Percentiles rank a stretch among this genome's conserved stretches.
phyloP scores from a whole-genome alignment of 257 asterid species.

The Nicotiana obtusifolia region DNA sequence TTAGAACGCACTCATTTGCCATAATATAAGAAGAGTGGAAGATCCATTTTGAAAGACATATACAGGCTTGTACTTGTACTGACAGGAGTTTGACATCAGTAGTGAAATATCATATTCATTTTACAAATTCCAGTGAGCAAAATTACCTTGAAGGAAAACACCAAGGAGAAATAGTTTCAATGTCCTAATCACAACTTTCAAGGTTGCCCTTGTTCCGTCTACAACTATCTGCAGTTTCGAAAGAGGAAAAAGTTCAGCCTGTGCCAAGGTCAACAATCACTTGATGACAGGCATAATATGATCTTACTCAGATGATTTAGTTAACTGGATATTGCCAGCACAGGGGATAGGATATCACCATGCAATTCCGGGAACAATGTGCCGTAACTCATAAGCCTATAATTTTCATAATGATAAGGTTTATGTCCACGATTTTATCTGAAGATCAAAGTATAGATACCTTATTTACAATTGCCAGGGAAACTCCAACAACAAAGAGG shows the following conservation, averaged over 20 bases:
- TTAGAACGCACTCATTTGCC: background rate
- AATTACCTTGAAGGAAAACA: conserved; percentile 75
- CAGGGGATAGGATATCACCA: background rate
- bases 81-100: background rate
- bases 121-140: background rate
- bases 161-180: conserved; percentile 66
- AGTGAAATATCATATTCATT: background rate
- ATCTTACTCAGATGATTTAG: background rate
- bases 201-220: conserved; percentile 45
- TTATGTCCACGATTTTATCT: background rate
- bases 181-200: conserved; percentile 53
- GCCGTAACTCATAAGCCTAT: background rate
- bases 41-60: background rate
- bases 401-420: background rate
- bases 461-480: conserved; percentile 59
- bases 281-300: background rate
- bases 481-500: conserved; percentile 73
- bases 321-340: background rate
- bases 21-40: background rate
- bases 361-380: background rate
- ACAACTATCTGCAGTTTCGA: conserved; percentile 44
- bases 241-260: background rate
- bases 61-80: background rate
- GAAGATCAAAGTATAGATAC: conserved; percentile 22
- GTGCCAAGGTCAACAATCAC: background rate